A percentile compares a stretch with the other conserved stretches of the same genome.
These are phyloP conservation scores for Elongisporangium undulatum DNA, from an alignment of 352 stramenopile species.

Conservation along the genomic window DNA sequence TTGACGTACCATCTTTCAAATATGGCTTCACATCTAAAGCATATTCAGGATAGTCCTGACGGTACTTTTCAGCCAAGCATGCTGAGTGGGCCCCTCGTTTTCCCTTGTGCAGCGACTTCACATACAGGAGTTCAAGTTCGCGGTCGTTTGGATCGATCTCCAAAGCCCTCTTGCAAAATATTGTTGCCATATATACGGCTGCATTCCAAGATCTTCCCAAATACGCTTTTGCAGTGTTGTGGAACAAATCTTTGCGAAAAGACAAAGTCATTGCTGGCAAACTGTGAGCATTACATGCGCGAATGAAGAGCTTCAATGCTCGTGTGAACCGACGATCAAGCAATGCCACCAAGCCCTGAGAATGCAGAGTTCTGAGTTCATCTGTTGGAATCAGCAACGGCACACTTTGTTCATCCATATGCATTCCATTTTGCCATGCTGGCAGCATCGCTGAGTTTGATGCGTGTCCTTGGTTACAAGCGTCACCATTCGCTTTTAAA, in stretches of 20 bases:
- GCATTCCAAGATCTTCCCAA: constrained; percentile 56
- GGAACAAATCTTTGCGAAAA: constrained; percentile 51
- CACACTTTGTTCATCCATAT: constrained; percentile 11
- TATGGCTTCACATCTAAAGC: constrained; percentile 37
- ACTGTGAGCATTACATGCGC: constrained; percentile 22
- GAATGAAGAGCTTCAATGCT: constrained; percentile 32
- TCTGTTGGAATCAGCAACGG: constrained; percentile 3
- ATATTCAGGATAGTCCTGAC: constrained; percentile 36
- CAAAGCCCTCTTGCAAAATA: constrained; percentile 62
- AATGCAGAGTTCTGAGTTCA: constrained; percentile 21
- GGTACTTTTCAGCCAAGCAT: constrained; percentile 36
- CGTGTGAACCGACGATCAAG: constrained; percentile 22
- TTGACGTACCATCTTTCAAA: constrained; percentile 10
- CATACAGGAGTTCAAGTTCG: constrained; percentile 52
- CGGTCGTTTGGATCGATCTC: constrained; percentile 44
- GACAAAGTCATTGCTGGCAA: constrained; percentile 12
- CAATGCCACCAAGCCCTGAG: constrained; percentile 23
- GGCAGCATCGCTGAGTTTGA: constrained; percentile 9
- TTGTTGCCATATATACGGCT: constrained; percentile 53
- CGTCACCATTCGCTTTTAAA: not conserved
- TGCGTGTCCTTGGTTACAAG: not conserved
- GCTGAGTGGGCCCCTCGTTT: constrained; percentile 37
- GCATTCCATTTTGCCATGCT: constrained; percentile 8
- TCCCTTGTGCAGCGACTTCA: constrained; percentile 39
- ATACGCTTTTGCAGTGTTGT: constrained; percentile 63